Conservation (phyloP, 495 filamentous ascomycete genomes). For the Talaromyces stipitatus region DNA sequence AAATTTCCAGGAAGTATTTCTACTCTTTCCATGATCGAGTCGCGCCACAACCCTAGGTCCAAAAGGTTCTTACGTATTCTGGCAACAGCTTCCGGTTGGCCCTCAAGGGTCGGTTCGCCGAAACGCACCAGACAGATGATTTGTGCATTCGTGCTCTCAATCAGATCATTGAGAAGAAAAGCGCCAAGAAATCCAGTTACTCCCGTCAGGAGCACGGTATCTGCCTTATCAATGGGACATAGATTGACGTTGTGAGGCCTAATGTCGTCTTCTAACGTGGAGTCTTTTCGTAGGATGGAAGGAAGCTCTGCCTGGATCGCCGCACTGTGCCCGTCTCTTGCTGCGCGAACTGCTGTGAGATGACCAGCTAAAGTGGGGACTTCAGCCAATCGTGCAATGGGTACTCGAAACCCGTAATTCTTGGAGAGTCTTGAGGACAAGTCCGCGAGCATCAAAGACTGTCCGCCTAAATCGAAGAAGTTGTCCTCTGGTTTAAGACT, state of each 20-base stretch:
- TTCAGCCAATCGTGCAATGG: slow-evolving; percentile 54
- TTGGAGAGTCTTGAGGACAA: slow-evolving; percentile 50
- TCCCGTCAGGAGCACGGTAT: slow-evolving; percentile 54
- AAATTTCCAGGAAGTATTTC: slow-evolving; percentile 59
- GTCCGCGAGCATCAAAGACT: slow-evolving; percentile 60
- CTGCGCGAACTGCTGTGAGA: slow-evolving; percentile 46
- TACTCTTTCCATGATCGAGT: slow-evolving; percentile 61
- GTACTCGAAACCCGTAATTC: slow-evolving; percentile 54
- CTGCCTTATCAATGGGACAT: slow-evolving; percentile 44
- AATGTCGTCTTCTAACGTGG: slow-evolving; percentile 52
- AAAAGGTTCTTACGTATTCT: slow-evolving; percentile 55
- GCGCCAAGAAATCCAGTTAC: slow-evolving; percentile 53
- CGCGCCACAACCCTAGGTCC: slow-evolving; percentile 57
- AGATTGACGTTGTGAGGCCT: slow-evolving; percentile 36
- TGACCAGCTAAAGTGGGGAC: slow-evolving; percentile 55
- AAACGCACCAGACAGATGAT: slow-evolving; percentile 63
- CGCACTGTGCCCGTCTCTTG: slow-evolving; percentile 57
- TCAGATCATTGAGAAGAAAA: slow-evolving; percentile 45
- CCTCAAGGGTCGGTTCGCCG: slow-evolving; percentile 45
- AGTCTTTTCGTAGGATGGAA: slow-evolving; percentile 50
- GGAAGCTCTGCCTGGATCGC: slow-evolving; percentile 60
- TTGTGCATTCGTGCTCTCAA: slow-evolving; percentile 50
- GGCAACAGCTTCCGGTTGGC: slow-evolving; percentile 46
- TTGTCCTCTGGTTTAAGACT: slow-evolving; percentile 53
- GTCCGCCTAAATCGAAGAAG: slow-evolving; percentile 66